phyloP scores from a whole-genome alignment of 2,329 filamentous ascomycete genomes.

The Sphaceloma murrayae region DNA sequence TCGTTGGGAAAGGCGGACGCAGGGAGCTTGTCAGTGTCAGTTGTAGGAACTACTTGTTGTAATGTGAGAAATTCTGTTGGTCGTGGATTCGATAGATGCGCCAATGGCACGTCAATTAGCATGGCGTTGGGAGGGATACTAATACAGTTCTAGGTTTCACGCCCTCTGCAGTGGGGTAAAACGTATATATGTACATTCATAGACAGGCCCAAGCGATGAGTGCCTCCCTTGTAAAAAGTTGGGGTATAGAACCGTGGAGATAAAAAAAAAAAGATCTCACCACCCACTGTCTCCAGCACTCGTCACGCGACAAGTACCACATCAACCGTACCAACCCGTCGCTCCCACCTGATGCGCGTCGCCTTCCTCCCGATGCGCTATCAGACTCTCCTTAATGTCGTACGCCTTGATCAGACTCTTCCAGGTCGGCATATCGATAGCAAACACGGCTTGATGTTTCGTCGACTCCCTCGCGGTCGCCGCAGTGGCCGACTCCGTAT shows the following conservation, averaged over 20 bases:
- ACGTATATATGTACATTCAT: no score
- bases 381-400: slow-evolving; percentile 68
- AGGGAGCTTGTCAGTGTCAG: slow-evolving; percentile 31
- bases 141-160: no score
- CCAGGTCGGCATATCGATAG: slow-evolving; percentile 80
- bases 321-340: slow-evolving; percentile 56
- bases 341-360: slow-evolving; percentile 50
- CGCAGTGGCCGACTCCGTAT: not conserved
- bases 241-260: no score
- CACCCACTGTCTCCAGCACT: not conserved
- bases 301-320: not conserved
- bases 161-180: no score
- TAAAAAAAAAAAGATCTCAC: no score
- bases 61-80: not conserved
- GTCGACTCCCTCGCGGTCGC: not conserved
- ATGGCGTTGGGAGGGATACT: not conserved
- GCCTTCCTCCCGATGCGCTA: slow-evolving; percentile 57
- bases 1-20: slow-evolving; percentile 51
- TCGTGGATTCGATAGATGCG: no score
- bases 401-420: slow-evolving; percentile 65
- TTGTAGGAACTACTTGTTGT: slow-evolving; percentile 31
- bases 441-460: slow-evolving; percentile 75
- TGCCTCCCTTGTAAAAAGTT: no score
- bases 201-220: no score
- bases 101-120: no score